Percentiles rank a stretch among this genome's conserved stretches.
phyloP scores from a whole-genome alignment of 176 grass and related monocot species.

The Phoenix roebelenii region DNA sequence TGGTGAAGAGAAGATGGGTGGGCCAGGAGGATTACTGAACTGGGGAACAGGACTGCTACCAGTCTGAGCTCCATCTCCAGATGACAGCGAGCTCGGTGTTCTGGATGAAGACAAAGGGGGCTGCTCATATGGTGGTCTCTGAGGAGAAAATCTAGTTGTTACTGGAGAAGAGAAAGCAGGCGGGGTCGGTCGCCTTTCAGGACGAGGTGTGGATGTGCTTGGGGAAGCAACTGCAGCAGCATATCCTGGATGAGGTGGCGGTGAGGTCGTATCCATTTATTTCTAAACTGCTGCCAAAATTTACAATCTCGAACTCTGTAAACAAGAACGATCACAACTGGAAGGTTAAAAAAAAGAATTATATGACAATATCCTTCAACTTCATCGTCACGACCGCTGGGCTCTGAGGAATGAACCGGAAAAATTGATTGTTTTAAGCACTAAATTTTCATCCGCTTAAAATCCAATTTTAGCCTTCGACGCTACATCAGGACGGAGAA shows the following conservation, averaged over 20 bases:
- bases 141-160: conserved; percentile 14
- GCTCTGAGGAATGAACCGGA: too few relatives aligned
- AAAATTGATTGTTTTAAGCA: too few relatives aligned
- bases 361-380: too few relatives aligned
- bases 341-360: too few relatives aligned
- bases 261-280: conserved; percentile 11
- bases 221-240: conserved; percentile 3
- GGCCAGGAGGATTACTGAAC: conserved; percentile 80
- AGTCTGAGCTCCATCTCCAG: conserved; percentile 1
- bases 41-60: conserved; percentile 20
- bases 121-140: conserved; percentile 11
- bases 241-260: conserved; percentile 8
- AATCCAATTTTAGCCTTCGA: too few relatives aligned
- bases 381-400: too few relatives aligned
- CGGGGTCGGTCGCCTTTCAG: conserved; percentile 5
- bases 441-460: too few relatives aligned
- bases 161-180: conserved; percentile 8
- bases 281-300: background rate
- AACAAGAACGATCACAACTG: too few relatives aligned
- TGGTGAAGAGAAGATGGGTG: conserved; percentile 80
- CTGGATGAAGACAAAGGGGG: background rate
- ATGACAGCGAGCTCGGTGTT: conserved; percentile 10
- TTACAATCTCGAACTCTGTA: too few relatives aligned
- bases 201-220: conserved; percentile 2
- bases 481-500: too few relatives aligned